phyloP scores from a whole-genome alignment of 768 basidiomycete genomes.

The Agaricus subrufescens region DNA sequence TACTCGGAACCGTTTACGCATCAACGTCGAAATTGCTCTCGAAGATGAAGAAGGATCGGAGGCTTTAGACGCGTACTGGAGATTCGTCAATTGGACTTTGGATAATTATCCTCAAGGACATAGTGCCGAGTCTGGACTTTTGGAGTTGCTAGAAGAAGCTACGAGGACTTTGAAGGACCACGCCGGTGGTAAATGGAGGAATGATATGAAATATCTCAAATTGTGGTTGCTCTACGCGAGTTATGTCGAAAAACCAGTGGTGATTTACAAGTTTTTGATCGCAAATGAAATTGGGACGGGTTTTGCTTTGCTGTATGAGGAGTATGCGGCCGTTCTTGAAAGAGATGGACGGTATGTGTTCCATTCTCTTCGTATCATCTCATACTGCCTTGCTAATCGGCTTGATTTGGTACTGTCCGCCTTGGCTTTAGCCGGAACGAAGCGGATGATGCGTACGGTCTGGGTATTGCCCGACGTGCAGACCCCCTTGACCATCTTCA shows the following conservation, averaged over 20 bases:
- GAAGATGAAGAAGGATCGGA: slow-evolving; percentile 75
- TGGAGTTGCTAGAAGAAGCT: slow-evolving; percentile 90
- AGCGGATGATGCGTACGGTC: slow-evolving; percentile 84
- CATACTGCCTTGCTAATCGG: background rate
- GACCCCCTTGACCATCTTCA: slow-evolving; percentile 77
- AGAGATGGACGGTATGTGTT: slow-evolving; percentile 65
- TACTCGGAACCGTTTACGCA: slow-evolving; percentile 59
- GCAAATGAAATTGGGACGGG: slow-evolving; percentile 87
- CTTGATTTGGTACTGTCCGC: background rate
- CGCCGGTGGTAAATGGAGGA: slow-evolving; percentile 67
- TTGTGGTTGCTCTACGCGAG: slow-evolving; percentile 93
- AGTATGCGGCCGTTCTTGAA: slow-evolving; percentile 84
- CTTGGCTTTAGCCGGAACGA: slow-evolving; percentile 58
- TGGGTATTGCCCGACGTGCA: slow-evolving; percentile 85
- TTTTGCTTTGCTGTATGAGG: slow-evolving; percentile 85
- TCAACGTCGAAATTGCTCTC: slow-evolving; percentile 70
- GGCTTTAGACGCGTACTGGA: slow-evolving; percentile 81
- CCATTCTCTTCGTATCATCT: background rate
- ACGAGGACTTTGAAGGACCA: slow-evolving; percentile 81
- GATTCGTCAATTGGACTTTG: slow-evolving; percentile 86
- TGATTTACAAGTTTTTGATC: slow-evolving; percentile 87
- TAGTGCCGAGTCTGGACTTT: slow-evolving; percentile 82
- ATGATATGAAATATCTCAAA: slow-evolving; percentile 84
- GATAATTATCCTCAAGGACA: slow-evolving; percentile 95
- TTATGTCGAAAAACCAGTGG: slow-evolving; percentile 83